Evolutionary conservation across 1,284 basidiomycete genomes (phyloP), one percentile per base, ranked within the genome.

Genomic region (Caloboletus firmus): DNA sequence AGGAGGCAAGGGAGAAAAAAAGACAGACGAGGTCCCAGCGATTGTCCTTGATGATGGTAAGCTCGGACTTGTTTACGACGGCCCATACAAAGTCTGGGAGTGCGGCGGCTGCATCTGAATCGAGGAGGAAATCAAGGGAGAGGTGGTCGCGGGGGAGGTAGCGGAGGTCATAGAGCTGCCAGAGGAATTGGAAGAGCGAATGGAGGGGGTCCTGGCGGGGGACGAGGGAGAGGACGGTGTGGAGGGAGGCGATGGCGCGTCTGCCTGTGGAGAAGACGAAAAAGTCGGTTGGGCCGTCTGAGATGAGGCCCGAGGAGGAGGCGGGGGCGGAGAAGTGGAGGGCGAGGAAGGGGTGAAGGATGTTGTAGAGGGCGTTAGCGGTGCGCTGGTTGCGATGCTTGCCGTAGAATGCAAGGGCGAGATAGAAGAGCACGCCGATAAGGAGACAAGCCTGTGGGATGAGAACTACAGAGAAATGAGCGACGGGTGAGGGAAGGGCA

Each of bases 241-340:
- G 93, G 54, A 94, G 78, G 34, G 84, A 87, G 37, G 83, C 74
- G 51, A 93, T 71, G 59, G 83, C 85, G 56, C 89, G 85, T 55
- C 93, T 79, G 55, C 93, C 93, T 1, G 92, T 93, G 31, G 91
- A 92, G 73, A 89, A 96, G 62, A 80, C 79, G 74, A 93, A 91
- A 69, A 85, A 90, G 74, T 91, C 87, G 7, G 84, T 80, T 60
- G 86, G 78, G 17, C 91, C 91, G 64, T 93, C 91, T 44, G 74
- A 62, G 40, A 78, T 76, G 51, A 83, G 69, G n/a, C 79, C 71
- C n/a, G 74, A 76, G 28, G 74, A 71, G 52, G 78, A 69, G 2
- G 69, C 55, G 58, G 89, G 85, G 44, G 75, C 79, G 24, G 87
- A 85, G 70, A 92, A 92, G 65, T 92, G 88, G 40, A 78, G 71